Base-by-base conservation (phyloP, 805 yeast genomes). In the Isabelozyma rhagii region DNA sequence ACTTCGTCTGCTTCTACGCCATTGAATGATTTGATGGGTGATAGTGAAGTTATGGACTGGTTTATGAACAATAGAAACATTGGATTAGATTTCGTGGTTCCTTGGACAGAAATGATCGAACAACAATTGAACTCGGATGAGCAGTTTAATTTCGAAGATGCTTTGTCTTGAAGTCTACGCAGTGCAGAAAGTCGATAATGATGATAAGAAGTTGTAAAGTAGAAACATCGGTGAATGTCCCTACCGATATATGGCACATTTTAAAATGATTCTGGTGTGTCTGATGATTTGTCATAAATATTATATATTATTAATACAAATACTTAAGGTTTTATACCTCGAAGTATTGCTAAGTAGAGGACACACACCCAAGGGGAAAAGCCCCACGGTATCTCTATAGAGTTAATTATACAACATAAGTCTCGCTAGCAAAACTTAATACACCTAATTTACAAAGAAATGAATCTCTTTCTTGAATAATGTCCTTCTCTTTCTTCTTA, bases 101-200 rank as follows among this genome's bases (percentile, higher is more conserved):
- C 89, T 2, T 87, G 91, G 84, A 86, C 93, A 0, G 89, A 85
- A 61, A 83, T 85, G 80, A 79, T 87, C 41, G 93, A 86, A 61
- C 84, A 82, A 55, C 89, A 84, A 51, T 77, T 81, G 51, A 66
- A 64, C 47, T 56, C 61, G 10, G 67, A 68, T 45, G 72, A 62
- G 36, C 69, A 61, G 46, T 67, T 66, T 51, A 63, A 59, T 43
- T 67, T 68, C 46, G 66, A 66, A 18, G 63, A 59, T 41, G 55
- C 55, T 11, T 21, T 54, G 43, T 43, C 38, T 10, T 43, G 38
- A 43, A 18, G 25, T 5, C 25, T 4, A 21, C 25, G 25, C 25
- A 21, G 25, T 21, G 25, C 25, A 5, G 25, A 6, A 21, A 4
- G 25, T 21, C 25, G 25, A 21, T 21, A 5, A 21, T 21, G 25